Conservation (phyloP, 495 filamentous ascomycete species). For the Aspergillus cristatus region DNA sequence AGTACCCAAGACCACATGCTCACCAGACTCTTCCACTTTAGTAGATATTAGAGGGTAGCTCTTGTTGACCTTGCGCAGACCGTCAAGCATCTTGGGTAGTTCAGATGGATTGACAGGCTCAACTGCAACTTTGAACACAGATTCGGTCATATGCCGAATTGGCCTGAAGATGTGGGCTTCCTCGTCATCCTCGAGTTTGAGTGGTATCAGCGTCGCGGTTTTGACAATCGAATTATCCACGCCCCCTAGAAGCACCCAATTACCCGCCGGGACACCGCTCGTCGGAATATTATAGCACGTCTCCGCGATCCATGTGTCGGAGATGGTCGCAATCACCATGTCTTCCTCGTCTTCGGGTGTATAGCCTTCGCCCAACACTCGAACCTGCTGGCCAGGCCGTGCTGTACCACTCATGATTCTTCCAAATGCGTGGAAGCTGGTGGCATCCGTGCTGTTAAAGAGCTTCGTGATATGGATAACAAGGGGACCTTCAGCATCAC, state of each 20-base stretch:
- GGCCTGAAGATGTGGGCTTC: conserved; percentile 93
- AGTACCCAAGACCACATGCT: conserved; percentile 90
- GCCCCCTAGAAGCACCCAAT: conserved; percentile 81
- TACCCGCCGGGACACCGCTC: conserved; percentile 90
- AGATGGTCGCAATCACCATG: conserved; percentile 84
- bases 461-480: conserved; percentile 88
- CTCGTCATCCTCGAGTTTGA: conserved; percentile 71
- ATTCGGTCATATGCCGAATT: conserved; percentile 90
- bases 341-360: conserved; percentile 97
- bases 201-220: conserved; percentile 86
- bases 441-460: conserved; percentile 80
- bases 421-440: conserved; percentile 79
- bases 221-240: conserved; percentile 99
- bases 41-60: conserved; percentile 91
- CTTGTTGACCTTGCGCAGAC: conserved; percentile 93
- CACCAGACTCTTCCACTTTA: conserved; percentile 97
- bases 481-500: conserved; percentile 83
- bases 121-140: conserved; percentile 94
- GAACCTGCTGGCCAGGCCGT: conserved; percentile 68
- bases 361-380: conserved; percentile 92
- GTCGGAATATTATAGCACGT: conserved; percentile 86
- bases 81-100: conserved; percentile 98
- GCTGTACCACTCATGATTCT: conserved; percentile 91
- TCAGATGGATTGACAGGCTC: conserved; percentile 98
- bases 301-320: conserved; percentile 86